Percentiles rank a stretch among this genome's conserved stretches.
Evolutionary conservation across 352 stramenopile genomes (phyloP).

Genomic region (Phytophthora quininea): DNA sequence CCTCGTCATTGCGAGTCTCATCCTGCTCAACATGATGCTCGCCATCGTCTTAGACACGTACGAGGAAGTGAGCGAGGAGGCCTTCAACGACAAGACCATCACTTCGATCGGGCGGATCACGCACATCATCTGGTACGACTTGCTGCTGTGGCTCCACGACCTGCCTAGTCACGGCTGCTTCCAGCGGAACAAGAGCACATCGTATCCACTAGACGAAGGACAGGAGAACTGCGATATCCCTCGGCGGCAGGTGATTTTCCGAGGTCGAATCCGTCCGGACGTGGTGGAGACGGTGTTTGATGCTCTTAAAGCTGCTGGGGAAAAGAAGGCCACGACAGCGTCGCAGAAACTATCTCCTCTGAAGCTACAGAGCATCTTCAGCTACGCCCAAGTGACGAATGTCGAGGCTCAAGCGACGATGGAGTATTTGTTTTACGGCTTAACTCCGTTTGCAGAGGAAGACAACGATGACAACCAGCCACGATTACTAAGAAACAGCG

Average conservation of each 20-base stretch:
- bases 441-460: not conserved
- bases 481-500: too few relatives aligned
- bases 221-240: not conserved
- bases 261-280: conserved; percentile 6
- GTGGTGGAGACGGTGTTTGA: conserved; percentile 8
- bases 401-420: conserved; percentile 4
- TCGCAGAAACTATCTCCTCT: not conserved
- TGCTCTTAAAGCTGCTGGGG: not conserved
- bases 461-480: not conserved
- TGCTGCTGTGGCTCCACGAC: conserved; percentile 1
- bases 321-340: not conserved
- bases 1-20: conserved; percentile 53
- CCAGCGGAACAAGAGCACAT: not conserved
- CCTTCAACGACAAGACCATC: conserved; percentile 16
- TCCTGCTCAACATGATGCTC: conserved; percentile 71
- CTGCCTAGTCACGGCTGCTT: not conserved
- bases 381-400: conserved; percentile 4
- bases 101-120: conserved; percentile 13
- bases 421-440: conserved; percentile 1
- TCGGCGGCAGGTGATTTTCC: conserved; percentile 1
- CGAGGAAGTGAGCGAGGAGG: conserved; percentile 34
- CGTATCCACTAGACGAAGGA: not conserved
- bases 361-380: conserved; percentile 6
- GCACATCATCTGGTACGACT: conserved; percentile 12
- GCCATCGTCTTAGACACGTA: conserved; percentile 61